phyloP scores from a whole-genome alignment of 768 basidiomycete species.

The Russula vinacea region DNA sequence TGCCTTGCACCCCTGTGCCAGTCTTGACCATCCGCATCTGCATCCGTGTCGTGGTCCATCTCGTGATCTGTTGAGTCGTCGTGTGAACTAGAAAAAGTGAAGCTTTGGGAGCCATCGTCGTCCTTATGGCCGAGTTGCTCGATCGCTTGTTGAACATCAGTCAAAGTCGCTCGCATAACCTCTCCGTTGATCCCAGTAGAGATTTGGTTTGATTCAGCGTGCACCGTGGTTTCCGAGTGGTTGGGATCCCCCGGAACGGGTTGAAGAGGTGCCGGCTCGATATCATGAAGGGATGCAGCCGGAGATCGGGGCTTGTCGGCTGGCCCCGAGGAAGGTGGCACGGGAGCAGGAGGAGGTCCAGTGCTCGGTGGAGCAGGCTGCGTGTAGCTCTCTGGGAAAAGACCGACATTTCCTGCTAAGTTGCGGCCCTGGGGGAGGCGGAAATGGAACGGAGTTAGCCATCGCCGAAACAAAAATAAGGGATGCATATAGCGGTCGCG shows the following conservation, averaged over 20 bases:
- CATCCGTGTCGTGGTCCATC: slow-evolving; percentile 51
- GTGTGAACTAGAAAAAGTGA: slow-evolving; percentile 70
- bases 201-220: background rate
- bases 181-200: slow-evolving; percentile 39
- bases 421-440: slow-evolving; percentile 64
- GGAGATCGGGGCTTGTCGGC: background rate
- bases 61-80: slow-evolving; percentile 49
- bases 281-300: background rate
- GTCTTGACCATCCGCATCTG: slow-evolving; percentile 49
- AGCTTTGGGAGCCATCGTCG: slow-evolving; percentile 59
- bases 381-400: slow-evolving; percentile 92
- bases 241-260: slow-evolving; percentile 44
- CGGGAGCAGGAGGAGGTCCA: slow-evolving; percentile 17
- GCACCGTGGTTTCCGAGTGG: slow-evolving; percentile 28
- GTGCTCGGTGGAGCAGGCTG: slow-evolving; percentile 33
- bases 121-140: slow-evolving; percentile 71
- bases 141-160: slow-evolving; percentile 86
- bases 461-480: slow-evolving; percentile 28
- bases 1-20: slow-evolving; percentile 65
- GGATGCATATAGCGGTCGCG: slow-evolving; percentile 9
- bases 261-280: slow-evolving; percentile 37
- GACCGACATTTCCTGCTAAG: slow-evolving; percentile 71
- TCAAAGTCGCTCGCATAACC: slow-evolving; percentile 84
- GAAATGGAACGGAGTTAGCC: slow-evolving; percentile 16
- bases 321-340: background rate